These are phyloP conservation scores for Lactuca sativa DNA, from an alignment of 129 eudicot genomes.

Conservation along the genomic window DNA sequence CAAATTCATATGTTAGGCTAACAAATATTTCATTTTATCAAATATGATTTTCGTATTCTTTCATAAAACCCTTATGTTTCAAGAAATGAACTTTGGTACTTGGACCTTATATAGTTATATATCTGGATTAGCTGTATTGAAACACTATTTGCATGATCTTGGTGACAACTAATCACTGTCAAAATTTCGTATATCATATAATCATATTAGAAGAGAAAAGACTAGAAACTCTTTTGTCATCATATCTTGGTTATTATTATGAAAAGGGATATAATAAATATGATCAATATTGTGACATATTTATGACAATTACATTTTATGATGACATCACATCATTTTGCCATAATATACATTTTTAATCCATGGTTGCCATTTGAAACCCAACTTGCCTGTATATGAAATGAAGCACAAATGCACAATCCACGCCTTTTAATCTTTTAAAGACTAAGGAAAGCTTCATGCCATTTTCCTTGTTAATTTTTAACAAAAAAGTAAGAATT, in stretches of 20 bases:
- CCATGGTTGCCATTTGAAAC: not conserved
- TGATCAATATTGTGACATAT: not conserved
- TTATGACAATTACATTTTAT: not conserved
- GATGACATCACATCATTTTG: conserved; percentile 21
- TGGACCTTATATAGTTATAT: not conserved
- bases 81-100: not conserved
- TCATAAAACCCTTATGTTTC: not conserved
- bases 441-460: conserved; percentile 23
- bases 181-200: no score
- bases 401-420: conserved; percentile 21
- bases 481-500: no score
- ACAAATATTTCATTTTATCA: not conserved
- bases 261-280: no score
- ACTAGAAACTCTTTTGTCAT: not conserved
- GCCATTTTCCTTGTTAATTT: conserved; percentile 14
- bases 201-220: no score
- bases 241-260: not conserved
- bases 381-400: not conserved
- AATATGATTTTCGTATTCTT: not conserved
- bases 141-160: not conserved
- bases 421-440: conserved; percentile 18
- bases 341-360: not conserved
- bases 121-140: not conserved
- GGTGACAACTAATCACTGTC: not conserved
- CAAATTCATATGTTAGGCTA: not conserved